Base-by-base conservation (phyloP, 257 asterid species). In the Fraxinus americana region DNA sequence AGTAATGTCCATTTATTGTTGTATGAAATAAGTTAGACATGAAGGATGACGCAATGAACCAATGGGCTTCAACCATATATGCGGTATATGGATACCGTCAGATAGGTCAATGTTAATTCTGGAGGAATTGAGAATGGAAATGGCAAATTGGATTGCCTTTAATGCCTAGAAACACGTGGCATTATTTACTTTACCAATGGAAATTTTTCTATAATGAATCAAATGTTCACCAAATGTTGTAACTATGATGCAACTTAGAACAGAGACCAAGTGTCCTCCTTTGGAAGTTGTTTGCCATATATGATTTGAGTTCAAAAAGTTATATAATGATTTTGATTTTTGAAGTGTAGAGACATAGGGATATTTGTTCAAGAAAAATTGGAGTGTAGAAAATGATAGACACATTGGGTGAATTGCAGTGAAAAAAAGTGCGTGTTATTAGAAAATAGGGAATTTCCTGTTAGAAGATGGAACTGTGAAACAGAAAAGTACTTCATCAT, bases 361-460 rank as follows among this genome's bases (percentile, higher is more conserved):
- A 25, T 19, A 74, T 61, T 23, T 27, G 13, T 63, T 12, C 57
- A 29, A 57, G 7, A 50, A 17, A 9, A 8, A 29, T 17, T 50
- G 5, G 11, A 50, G 68, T 52, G 76, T 52, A 3, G 67, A 73
- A 50, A 34, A 21, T 17, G 69, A 61, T 36, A 23, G 29, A 59
- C 13, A 25, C 11, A 4, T 12, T 9, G 14, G 71, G 41, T 10
- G 39, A 72, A 39, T 23, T 43, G 29, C 25, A 66, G 5, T 34
- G 8, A 16, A 34, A 29, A 32, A 19, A 25, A 3, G 10, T 1
- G 9, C 1, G 32, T 32, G 10, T 41, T 19, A 54, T 72, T 66
- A 30, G 30, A 65, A 66, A 63, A 79, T 74, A 19, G 25, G 73
- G 78, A 73, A 36, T 67, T 76, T 34, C 29, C 57, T 2, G 25